These are phyloP conservation scores for Xerocomellus dryophilus DNA, from an alignment of 768 basidiomycete genomes.

Conservation along the genomic window DNA sequence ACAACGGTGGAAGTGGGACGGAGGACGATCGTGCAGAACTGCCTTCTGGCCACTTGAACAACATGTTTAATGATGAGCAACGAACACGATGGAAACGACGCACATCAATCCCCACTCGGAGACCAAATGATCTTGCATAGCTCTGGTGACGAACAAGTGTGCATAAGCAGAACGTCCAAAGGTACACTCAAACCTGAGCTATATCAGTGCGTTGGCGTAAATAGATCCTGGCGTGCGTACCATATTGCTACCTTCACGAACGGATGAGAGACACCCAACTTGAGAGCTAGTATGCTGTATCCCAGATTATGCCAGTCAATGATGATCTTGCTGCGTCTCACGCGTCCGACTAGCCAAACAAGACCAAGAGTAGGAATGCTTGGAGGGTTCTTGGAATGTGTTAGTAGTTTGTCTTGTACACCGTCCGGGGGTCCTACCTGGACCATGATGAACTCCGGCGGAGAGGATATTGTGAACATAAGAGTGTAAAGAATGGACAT, in stretches of 20 bases:
- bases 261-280: conserved; percentile 62
- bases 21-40: conserved; percentile 89
- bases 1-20: conserved; percentile 73
- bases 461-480: conserved; percentile 53
- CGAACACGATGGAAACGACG: conserved; percentile 27
- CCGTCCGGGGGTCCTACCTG: conserved; percentile 55
- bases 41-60: conserved; percentile 65
- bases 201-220: conserved; percentile 2
- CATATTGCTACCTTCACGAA: conserved; percentile 73
- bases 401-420: not conserved
- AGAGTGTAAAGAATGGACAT: conserved; percentile 59
- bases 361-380: conserved; percentile 91
- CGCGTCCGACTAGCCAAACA: conserved; percentile 65
- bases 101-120: conserved; percentile 76
- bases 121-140: conserved; percentile 73
- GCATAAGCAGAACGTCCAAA: conserved; percentile 84
- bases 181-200: conserved; percentile 69
- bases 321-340: conserved; percentile 80
- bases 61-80: conserved; percentile 4
- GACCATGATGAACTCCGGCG: conserved; percentile 83
- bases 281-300: conserved; percentile 86
- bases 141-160: conserved; percentile 89
- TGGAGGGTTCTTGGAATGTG: conserved; percentile 77
- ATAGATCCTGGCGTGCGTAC: conserved; percentile 40
- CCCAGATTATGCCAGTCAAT: conserved; percentile 99